Percentiles rank a stretch among this genome's conserved stretches.
These are phyloP conservation scores for Citrullus colocynthis DNA, from an alignment of 306 rosid species.

Conservation along the genomic window DNA sequence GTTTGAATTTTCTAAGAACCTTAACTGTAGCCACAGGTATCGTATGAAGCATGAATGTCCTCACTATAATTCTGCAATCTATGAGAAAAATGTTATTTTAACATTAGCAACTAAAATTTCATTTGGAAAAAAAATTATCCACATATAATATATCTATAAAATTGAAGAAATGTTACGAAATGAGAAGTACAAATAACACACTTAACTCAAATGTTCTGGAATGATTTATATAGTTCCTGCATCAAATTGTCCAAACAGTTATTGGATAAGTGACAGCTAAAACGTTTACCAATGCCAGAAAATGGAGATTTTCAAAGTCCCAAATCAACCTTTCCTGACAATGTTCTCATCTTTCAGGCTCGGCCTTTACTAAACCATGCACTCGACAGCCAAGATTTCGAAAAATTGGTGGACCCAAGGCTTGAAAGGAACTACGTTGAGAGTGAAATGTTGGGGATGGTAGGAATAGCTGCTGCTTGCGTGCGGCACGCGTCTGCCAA, in stretches of 20 bases:
- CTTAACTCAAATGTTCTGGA: not conserved
- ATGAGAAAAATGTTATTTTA: not conserved
- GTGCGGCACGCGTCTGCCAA: conserved; percentile 66
- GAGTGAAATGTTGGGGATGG: conserved; percentile 59
- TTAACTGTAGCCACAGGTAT: not conserved
- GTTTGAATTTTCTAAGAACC: too few relatives aligned
- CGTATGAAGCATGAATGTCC: not conserved
- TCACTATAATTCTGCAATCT: not conserved
- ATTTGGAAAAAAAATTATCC: not conserved
- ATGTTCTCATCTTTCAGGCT: conserved; percentile 42
- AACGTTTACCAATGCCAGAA: not conserved
- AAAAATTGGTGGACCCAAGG: conserved; percentile 49
- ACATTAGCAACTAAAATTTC: not conserved
- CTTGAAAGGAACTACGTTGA: conserved; percentile 51
- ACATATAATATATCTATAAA: not conserved
- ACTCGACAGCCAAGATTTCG: conserved; percentile 46
- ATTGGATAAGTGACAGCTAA: not conserved
- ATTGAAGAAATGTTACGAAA: not conserved
- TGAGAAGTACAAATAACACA: not conserved
- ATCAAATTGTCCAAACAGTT: not conserved
- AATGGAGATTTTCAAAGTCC: not conserved
- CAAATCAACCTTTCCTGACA: conserved; percentile 15
- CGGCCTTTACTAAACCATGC: conserved; percentile 66
- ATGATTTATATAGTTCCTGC: not conserved
- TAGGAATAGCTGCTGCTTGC: conserved; percentile 74